Conservation (phyloP, 1,284 basidiomycete genomes). For the Amylostereum chailletii region DNA sequence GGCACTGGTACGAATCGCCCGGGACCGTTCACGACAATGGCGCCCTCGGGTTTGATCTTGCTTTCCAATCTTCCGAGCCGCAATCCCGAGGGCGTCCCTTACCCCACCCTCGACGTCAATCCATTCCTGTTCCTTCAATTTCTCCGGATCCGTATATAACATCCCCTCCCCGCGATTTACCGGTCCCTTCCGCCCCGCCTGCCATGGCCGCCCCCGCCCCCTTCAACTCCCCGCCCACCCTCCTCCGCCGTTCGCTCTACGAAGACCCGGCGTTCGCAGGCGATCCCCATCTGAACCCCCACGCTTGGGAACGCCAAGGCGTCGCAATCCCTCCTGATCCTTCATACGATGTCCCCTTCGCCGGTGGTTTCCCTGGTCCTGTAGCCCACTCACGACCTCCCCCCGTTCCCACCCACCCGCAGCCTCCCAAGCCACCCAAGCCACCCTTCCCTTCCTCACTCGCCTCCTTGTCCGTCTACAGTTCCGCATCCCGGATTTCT, state of each 20-base stretch:
- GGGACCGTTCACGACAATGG: conserved; percentile 5
- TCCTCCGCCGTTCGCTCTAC: conserved; percentile 7
- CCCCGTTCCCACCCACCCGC: too few species aligned
- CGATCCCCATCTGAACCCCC: conserved; percentile 24
- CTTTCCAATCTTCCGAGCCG: background rate
- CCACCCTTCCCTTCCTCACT: too few species aligned
- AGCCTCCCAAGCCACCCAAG: too few species aligned
- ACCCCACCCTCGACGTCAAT: background rate
- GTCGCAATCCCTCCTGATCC: background rate
- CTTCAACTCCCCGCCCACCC: conserved; percentile 10
- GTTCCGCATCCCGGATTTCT: too few species aligned
- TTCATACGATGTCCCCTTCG: background rate
- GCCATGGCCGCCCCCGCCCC: background rate
- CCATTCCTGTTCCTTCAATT: background rate
- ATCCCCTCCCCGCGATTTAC: conserved; percentile 3
- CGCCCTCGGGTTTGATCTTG: conserved; percentile 5
- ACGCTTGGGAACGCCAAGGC: conserved; percentile 14
- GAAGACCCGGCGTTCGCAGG: conserved; percentile 29
- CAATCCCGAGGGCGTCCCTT: background rate
- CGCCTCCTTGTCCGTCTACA: too few species aligned
- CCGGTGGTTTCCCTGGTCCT: too few species aligned
- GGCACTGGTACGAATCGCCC: conserved; percentile 6
- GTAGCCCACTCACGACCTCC: too few species aligned
- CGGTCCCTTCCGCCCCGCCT: conserved; percentile 4
- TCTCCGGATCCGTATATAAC: conserved; percentile 7